Percentiles rank a stretch among this genome's conserved stretches.
Evolutionary conservation across 768 basidiomycete genomes (phyloP).

Genomic region (Pisolithus tinctorius): DNA sequence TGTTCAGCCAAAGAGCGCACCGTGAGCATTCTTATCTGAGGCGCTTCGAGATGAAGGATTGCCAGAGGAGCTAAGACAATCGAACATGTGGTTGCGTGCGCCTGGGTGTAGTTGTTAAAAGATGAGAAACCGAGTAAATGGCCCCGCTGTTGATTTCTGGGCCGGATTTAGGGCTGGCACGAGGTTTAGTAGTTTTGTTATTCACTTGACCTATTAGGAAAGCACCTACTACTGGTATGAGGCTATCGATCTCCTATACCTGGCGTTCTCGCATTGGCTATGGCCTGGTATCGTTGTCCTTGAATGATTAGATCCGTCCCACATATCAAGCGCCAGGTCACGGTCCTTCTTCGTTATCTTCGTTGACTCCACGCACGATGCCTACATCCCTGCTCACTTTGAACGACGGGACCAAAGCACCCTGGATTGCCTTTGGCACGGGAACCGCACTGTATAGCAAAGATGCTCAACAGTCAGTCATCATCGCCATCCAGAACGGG

Average conservation of each 20-base stretch:
- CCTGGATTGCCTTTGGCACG: constrained; percentile 58
- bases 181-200: no score
- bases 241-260: no score
- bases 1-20: constrained; percentile 57
- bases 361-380: constrained; percentile 13
- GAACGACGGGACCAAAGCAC: constrained; percentile 48
- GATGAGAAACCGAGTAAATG: constrained; percentile 29
- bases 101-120: constrained; percentile 61
- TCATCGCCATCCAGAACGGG: constrained; percentile 45
- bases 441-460: constrained; percentile 45
- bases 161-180: constrained; percentile 42
- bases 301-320: no score
- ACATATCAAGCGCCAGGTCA: neutral
- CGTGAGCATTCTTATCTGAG: constrained; percentile 43
- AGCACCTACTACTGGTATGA: no score
- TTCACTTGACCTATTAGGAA: no score
- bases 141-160: constrained; percentile 1
- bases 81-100: constrained; percentile 50
- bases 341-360: constrained; percentile 1
- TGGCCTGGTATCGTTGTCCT: no score
- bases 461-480: constrained; percentile 36
- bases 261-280: no score
- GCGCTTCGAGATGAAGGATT: constrained; percentile 47
- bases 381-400: constrained; percentile 33
- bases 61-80: constrained; percentile 30